A percentile compares a stretch with the other conserved stretches of the same genome.
phyloP scores from a whole-genome alignment of 306 rosid species.

The Cicer pinnatifidum region DNA sequence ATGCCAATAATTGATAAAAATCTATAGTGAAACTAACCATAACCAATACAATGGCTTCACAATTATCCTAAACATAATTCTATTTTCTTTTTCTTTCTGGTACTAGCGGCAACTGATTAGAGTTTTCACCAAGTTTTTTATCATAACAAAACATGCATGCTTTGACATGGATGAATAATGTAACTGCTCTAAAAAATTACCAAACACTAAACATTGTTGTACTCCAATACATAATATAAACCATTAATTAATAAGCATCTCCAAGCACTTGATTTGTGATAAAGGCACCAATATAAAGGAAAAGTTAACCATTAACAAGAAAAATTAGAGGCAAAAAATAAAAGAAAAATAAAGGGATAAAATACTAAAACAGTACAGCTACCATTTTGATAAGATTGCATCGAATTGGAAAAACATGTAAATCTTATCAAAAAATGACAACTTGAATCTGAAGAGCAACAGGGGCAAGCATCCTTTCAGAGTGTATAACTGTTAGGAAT shows the following conservation, averaged over 20 bases:
- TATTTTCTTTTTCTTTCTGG: conserved; percentile 24
- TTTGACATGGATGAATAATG: conserved; percentile 17
- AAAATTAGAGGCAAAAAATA: neutral
- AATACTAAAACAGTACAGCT: conserved; percentile 23
- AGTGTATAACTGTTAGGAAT: neutral
- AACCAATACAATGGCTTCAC: conserved; percentile 14
- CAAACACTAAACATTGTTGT: conserved; percentile 5
- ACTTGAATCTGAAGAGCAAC: conserved; percentile 14
- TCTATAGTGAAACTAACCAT: conserved; percentile 20
- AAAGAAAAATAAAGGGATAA: neutral
- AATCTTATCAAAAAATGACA: conserved; percentile 19
- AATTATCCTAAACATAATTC: conserved; percentile 20
- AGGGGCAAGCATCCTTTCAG: conserved; percentile 25
- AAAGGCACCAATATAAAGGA: conserved; percentile 27
- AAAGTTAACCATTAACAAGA: neutral
- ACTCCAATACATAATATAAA: conserved; percentile 16
- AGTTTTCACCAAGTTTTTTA: conserved; percentile 4
- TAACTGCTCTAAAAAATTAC: conserved; percentile 22
- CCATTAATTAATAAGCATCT: conserved; percentile 17
- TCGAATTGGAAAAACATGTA: neutral
- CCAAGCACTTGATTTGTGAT: conserved; percentile 8
- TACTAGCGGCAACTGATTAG: neutral
- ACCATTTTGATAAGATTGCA: conserved; percentile 24
- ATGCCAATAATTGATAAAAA: conserved; percentile 30
- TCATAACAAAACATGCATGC: conserved; percentile 28